Evolutionary conservation across 1,284 basidiomycete species (phyloP), one percentile per base, ranked within the genome.

Genomic region (Moesziomyces parantarcticus): DNA sequence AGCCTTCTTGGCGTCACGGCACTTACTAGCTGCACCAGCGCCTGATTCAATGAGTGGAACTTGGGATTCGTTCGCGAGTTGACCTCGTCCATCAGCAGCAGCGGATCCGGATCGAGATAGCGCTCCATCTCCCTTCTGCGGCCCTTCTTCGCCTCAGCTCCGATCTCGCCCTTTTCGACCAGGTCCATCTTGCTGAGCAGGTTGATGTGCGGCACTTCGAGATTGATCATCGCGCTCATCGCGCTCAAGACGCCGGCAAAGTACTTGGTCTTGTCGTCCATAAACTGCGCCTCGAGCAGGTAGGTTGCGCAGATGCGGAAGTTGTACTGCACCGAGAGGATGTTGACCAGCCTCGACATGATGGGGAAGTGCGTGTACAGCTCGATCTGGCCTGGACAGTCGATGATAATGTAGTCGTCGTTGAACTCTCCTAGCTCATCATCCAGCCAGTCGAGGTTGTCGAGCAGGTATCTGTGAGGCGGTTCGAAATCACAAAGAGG

Each of bases 111-210:
- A 79, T 99, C 96, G 34, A 99, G 88, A 85, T 96, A 99, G 81
- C 88, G 78, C 89, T 90, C 75, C 89, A 88, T 75, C 88, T 87
- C 80, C 50, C 81, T 79, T n/a, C 71, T 60, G 14, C 67, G 55
- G 1, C 66, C 59, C 46, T 63, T 59, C 43, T 73, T 76, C 0
- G 69, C 66, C 20, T 74, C 76, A 55, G 89, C 88, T 70, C 88
- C 87, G n/a, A 86, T 86, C 64, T 88, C 87, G 76, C 90, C 89
- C 72, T 90, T 90, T 21, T 74, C 63, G 36, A 99, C 92, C 26
- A 99, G 88, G 84, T 99, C 97, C 96, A 99, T 99, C 86, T 99
- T 99, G 57, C 92, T 96, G 91, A 99, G 93, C 82, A 99, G 86
- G 77, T 99, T 99, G 71, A 99, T 90, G 91, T 94, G 97, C 0